These are phyloP conservation scores for Fraxinus platypoda DNA, from an alignment of 305 asterid genomes.

Conservation along the genomic window DNA sequence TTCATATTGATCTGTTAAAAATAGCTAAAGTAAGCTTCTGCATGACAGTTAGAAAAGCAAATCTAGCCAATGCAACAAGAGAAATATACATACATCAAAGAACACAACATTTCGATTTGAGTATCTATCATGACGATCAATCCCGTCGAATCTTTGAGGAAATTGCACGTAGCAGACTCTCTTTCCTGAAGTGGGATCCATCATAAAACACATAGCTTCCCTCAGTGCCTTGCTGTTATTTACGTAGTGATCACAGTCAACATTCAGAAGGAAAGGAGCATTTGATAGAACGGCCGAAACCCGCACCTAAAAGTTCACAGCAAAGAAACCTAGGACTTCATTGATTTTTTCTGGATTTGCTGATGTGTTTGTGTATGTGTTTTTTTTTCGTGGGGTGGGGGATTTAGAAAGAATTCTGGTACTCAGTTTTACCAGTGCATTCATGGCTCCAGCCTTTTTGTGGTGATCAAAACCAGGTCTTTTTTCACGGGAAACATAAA, in stretches of 20 bases:
- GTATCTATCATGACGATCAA: conserved; percentile 80
- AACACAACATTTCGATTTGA: conserved; percentile 84
- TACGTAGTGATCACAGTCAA: conserved; percentile 89
- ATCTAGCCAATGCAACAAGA: conserved; percentile 1
- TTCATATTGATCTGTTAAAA: conserved; percentile 80
- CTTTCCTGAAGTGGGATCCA: conserved; percentile 88
- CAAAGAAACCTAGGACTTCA: not conserved
- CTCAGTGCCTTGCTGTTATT: conserved; percentile 85
- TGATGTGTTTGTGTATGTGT: not conserved
- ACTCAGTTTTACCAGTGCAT: not conserved
- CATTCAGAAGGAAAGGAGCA: conserved; percentile 81
- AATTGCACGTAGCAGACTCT: conserved; percentile 85
- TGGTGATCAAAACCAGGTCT: too few relatives aligned
- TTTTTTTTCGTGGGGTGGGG: not conserved
- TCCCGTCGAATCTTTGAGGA: conserved; percentile 91
- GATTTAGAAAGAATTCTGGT: not conserved
- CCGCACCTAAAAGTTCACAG: conserved; percentile 46
- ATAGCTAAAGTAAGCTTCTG: conserved; percentile 19
- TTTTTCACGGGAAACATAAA: too few relatives aligned
- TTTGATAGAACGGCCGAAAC: conserved; percentile 85
- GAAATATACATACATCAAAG: conserved; percentile 64
- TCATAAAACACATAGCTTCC: conserved; percentile 94
- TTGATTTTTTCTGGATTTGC: not conserved
- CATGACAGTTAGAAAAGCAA: conserved; percentile 8
- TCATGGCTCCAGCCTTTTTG: too few relatives aligned